A percentile compares a stretch with the other conserved stretches of the same genome.
Conservation (phyloP, 1,284 basidiomycete species). For the Vanrija sp. region DNA sequence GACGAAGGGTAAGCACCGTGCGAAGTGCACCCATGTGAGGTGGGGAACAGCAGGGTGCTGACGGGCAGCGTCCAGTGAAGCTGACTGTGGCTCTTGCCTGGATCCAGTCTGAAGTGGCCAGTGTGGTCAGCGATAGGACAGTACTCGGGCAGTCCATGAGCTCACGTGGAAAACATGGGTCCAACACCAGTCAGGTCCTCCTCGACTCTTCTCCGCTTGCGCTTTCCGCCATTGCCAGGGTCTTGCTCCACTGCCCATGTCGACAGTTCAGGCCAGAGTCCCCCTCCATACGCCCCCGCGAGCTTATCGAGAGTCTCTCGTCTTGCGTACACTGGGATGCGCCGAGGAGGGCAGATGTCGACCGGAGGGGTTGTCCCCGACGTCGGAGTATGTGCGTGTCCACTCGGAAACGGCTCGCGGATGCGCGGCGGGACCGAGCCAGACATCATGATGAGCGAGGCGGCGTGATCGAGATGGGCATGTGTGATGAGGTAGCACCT, state of each 20-base stretch:
- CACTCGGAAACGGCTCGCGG: background rate
- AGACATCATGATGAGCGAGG: constrained; percentile 44
- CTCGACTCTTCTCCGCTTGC: constrained; percentile 10
- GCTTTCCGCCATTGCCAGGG: background rate
- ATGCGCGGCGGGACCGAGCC: constrained; percentile 37
- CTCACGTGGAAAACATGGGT: constrained; percentile 33
- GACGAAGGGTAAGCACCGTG: constrained; percentile 41
- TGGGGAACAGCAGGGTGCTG: constrained; percentile 35
- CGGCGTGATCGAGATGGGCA: constrained; percentile 46
- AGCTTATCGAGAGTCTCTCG: constrained; percentile 36
- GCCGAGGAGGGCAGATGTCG: constrained; percentile 6
- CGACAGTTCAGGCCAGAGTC: constrained; percentile 46
- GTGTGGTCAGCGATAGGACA: background rate
- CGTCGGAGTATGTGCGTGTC: background rate
- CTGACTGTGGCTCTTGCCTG: constrained; percentile 13
- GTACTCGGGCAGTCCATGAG: background rate
- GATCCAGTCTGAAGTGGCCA: background rate
- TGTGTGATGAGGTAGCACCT: constrained; percentile 49
- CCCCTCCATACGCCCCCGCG: constrained; percentile 38
- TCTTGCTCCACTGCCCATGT: constrained; percentile 30
- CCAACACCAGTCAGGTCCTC: constrained; percentile 21
- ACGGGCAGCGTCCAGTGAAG: constrained; percentile 36
- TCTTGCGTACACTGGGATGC: constrained; percentile 40
- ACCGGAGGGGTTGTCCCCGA: background rate
- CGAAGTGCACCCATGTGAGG: constrained; percentile 43